Evolutionary conservation across 2,329 filamentous ascomycete species (phyloP).

Genomic region (Colletotrichum sp.): DNA sequence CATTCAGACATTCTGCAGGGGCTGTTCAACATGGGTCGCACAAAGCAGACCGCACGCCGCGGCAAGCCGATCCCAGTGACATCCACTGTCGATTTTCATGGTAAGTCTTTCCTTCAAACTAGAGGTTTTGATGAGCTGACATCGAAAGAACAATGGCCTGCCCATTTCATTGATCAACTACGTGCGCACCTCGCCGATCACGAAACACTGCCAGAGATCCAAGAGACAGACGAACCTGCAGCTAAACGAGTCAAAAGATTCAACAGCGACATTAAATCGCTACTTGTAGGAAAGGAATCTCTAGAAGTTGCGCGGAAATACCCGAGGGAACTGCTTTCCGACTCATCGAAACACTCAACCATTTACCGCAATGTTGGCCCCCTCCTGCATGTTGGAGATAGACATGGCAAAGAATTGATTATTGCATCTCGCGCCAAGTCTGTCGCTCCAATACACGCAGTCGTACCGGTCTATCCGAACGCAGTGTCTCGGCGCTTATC

Average conservation of each 20-base stretch:
- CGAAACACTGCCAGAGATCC: background rate
- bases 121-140: background rate
- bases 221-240: background rate
- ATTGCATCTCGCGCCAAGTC: background rate
- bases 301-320: constrained; percentile 7
- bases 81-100: constrained; percentile 2
- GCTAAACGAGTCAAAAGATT: constrained; percentile 6
- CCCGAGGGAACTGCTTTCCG: background rate
- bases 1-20: background rate
- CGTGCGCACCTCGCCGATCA: background rate
- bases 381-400: background rate
- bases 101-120: background rate
- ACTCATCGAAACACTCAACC: background rate
- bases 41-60: constrained; percentile 6
- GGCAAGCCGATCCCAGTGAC: background rate
- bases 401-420: background rate
- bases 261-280: background rate
- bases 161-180: background rate
- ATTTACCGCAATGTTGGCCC: background rate
- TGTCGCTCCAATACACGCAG: background rate
- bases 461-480: background rate
- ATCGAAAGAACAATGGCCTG: constrained; percentile 7
- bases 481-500: background rate
- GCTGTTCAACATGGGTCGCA: constrained; percentile 1
- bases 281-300: background rate